Conservation (phyloP, 1,139 yeast genomes). For the Sugiyamaella sp. region DNA sequence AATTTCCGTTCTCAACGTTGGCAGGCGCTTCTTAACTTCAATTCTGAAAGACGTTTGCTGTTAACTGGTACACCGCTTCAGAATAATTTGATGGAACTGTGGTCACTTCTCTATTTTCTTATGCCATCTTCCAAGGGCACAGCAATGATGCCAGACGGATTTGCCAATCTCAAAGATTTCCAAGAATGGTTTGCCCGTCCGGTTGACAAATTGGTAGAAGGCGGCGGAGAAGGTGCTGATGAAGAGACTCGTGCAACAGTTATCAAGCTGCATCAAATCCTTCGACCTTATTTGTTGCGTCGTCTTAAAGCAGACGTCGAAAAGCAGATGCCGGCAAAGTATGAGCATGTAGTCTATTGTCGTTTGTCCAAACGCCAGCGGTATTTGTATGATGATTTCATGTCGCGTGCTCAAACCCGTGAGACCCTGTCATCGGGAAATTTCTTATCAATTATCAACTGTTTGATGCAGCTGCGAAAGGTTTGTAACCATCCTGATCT, state of each 20-base stretch:
- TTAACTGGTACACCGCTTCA: conserved; percentile 96
- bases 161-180: conserved; percentile 93
- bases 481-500: conserved; percentile 98
- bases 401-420: conserved; percentile 94
- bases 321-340: conserved; percentile 98
- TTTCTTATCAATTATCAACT: conserved; percentile 90
- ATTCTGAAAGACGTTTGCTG: conserved; percentile 82
- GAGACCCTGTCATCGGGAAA: conserved; percentile 95
- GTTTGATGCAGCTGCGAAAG: conserved; percentile 96
- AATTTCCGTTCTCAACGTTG: conserved; percentile 95
- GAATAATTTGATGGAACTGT: conserved; percentile 86
- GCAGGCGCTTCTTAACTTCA: conserved; percentile 93
- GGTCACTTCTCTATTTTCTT: conserved; percentile 90
- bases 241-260: conserved; percentile 86
- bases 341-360: conserved; percentile 93
- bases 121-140: conserved; percentile 87
- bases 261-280: conserved; percentile 84
- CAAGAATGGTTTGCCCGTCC: conserved; percentile 99
- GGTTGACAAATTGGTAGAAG: conserved; percentile 87
- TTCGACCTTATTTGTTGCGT: conserved; percentile 88
- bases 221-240: conserved; percentile 59
- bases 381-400: conserved; percentile 90
- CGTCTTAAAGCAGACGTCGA: conserved; percentile 96
- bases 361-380: conserved; percentile 91
- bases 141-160: conserved; percentile 87